A percentile compares a stretch with the other conserved stretches of the same genome.
Conservation (phyloP, 768 basidiomycete genomes). For the Coprinopsis sp. region DNA sequence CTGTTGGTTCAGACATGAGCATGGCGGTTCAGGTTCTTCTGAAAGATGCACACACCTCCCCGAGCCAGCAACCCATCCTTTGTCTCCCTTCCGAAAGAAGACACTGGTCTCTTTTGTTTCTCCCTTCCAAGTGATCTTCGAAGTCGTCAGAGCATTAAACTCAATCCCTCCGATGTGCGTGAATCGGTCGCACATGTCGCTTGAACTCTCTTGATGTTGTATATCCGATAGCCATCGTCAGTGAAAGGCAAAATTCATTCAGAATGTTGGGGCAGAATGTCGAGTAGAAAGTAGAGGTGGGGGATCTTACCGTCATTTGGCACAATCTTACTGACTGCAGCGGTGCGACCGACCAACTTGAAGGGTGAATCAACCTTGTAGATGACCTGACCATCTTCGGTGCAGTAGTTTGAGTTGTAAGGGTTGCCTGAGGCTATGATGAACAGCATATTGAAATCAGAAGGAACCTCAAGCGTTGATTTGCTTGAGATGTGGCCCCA, state of each 20-base stretch:
- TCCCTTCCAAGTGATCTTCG: background rate
- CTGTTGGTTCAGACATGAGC: background rate
- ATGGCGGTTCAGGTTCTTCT: background rate
- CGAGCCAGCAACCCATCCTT: background rate
- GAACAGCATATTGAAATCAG: too few species aligned
- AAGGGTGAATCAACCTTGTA: conserved; percentile 13
- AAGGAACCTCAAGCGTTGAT: too few species aligned
- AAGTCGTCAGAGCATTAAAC: background rate
- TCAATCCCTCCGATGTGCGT: background rate
- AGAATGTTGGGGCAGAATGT: too few species aligned
- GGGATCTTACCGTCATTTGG: background rate
- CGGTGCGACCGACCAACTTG: background rate
- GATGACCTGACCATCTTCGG: conserved; percentile 16
- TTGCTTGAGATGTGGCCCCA: too few species aligned
- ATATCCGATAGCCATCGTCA: background rate
- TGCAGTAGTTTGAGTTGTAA: conserved; percentile 16
- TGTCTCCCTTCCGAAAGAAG: background rate
- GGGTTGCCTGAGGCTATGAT: too few species aligned
- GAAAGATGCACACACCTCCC: background rate
- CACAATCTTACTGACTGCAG: background rate
- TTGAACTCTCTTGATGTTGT: background rate
- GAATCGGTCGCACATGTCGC: background rate
- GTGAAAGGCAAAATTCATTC: background rate
- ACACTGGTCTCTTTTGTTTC: background rate
- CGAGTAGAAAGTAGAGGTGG: background rate